Base-by-base conservation (phyloP, 23 red algal genomes). In the Cyanidium caldarium region DNA sequence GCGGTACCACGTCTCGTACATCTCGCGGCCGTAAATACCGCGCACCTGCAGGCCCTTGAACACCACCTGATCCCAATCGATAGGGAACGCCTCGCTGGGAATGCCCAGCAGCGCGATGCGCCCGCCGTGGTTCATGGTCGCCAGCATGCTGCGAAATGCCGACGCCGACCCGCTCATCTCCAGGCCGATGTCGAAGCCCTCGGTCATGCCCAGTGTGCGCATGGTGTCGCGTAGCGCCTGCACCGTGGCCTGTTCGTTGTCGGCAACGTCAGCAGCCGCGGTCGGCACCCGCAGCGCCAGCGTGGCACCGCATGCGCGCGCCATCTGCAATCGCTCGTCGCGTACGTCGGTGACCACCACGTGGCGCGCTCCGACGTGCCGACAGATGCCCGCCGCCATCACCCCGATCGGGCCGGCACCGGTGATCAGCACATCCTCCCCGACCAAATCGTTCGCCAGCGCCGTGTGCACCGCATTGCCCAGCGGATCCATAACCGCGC, bases 111-210 rank as follows among this genome's bases (percentile, higher is more conserved):
- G 70, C 1, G 70, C 46, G 10, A 75, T 75, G 30, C 70, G 46
- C 13, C 70, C 70, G 38, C 70, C 70, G 42, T 75, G 70, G 33
- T 75, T 75, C 70, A 75, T 75, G n/a, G 70, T 75, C 36, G 46
- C 70, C 0, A 75, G 40, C 70, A 75, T 75, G 38, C 45, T 61
- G n/a, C 45, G 45, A 46, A 75, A 75, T 12, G 70, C 70, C 34
- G 46, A 61, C 1, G 70, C 40, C 46, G 39, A 36, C 36, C 70
- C 70, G 58, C 45, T 61, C 70, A 75, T 75, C 39, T 75, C 70
- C 40, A 75, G 58, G 38, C 70, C 70, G 34, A 75, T 30, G 43
- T 75, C 70, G 35, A 75, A 75, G 2, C 70, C 70, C 38, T 75
- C 70, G 33, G 70, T 75, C 70, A 75, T 75, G 39, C 70, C 70